A percentile compares a stretch with the other conserved stretches of the same genome.
phyloP scores from a whole-genome alignment of 352 stramenopile genomes.

The Albugo laibachii region DNA sequence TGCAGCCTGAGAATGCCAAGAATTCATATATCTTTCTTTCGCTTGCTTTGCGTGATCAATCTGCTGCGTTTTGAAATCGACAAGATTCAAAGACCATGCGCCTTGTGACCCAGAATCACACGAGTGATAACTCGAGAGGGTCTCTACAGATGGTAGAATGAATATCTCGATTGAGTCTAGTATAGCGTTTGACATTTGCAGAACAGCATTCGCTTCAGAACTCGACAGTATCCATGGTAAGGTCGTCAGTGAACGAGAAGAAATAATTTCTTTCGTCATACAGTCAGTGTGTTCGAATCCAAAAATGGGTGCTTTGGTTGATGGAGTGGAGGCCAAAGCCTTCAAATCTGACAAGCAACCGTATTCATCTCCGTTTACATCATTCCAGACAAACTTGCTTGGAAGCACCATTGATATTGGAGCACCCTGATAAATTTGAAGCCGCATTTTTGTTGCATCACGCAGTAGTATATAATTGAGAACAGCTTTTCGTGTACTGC shows the following conservation, averaged over 20 bases:
- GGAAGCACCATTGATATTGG: conserved; percentile 22
- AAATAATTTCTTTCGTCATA: not conserved
- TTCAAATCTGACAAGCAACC: conserved; percentile 34
- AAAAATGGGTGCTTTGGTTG: too few species aligned
- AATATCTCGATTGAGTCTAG: conserved; percentile 22
- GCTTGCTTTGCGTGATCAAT: conserved; percentile 20
- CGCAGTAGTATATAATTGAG: conserved; percentile 52
- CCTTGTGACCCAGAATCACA: too few species aligned
- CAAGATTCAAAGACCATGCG: conserved; percentile 15
- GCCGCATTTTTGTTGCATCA: conserved; percentile 13
- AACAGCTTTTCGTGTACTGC: conserved; percentile 52
- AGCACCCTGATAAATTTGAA: conserved; percentile 27
- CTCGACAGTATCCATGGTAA: conserved; percentile 25
- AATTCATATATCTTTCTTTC: conserved; percentile 25
- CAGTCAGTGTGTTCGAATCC: not conserved
- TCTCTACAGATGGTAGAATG: conserved; percentile 15
- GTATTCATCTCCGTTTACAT: conserved; percentile 18
- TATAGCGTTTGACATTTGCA: conserved; percentile 41
- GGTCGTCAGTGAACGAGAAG: not conserved
- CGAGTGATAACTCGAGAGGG: conserved; percentile 1
- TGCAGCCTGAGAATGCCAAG: conserved; percentile 31
- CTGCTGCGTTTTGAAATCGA: conserved; percentile 31
- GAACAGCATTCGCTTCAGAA: conserved; percentile 23
- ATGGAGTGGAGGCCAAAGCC: conserved; percentile 5
- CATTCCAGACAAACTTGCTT: conserved; percentile 42